These are phyloP conservation scores for Wickerhamomyces ciferrii DNA, from an alignment of 805 yeast genomes.

Conservation along the genomic window DNA sequence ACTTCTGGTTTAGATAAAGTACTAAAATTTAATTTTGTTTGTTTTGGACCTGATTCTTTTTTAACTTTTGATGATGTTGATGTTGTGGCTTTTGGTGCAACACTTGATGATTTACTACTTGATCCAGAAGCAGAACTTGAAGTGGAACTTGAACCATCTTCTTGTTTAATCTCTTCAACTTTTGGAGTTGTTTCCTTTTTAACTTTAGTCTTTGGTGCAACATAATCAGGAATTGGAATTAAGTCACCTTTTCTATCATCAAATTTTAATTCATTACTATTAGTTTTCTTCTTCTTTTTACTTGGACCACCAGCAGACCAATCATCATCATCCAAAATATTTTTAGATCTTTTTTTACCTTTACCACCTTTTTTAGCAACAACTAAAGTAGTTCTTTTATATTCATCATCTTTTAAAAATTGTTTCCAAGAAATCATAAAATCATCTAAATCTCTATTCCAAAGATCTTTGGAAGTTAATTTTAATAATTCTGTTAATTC, in stretches of 20 bases:
- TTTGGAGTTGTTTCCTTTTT: constrained; percentile 11
- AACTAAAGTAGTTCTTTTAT: constrained; percentile 46
- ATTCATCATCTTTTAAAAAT: constrained; percentile 62
- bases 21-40: constrained; percentile 2
- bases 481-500: constrained; percentile 64
- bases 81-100: not conserved
- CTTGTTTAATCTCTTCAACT: constrained; percentile 10
- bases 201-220: constrained; percentile 4
- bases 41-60: not conserved
- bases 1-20: constrained; percentile 12
- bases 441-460: constrained; percentile 78
- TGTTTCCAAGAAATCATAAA: constrained; percentile 63
- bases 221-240: constrained; percentile 21
- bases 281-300: constrained; percentile 11
- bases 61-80: not conserved
- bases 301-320: constrained; percentile 4
- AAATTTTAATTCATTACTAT: constrained; percentile 9
- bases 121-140: constrained; percentile 2
- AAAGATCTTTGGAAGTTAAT: constrained; percentile 77
- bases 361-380: constrained; percentile 39
- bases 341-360: constrained; percentile 29
- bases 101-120: not conserved
- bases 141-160: constrained; percentile 4
- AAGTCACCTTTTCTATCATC: constrained; percentile 18
- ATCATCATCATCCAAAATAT: constrained; percentile 14